Conservation (phyloP, 164 flowering plant genomes). For the Brasenia schreberi region DNA sequence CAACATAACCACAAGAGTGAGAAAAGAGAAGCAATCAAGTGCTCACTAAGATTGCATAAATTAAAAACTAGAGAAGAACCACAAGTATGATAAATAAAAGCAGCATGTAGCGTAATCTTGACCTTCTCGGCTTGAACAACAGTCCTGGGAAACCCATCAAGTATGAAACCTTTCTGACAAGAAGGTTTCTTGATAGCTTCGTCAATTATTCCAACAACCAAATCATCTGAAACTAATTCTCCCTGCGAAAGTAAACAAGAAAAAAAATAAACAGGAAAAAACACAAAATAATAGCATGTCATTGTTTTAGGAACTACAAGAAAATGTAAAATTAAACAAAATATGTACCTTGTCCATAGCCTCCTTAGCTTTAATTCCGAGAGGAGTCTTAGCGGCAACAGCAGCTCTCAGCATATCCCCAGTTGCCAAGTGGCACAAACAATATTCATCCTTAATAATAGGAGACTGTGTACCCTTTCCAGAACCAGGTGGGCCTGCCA, state of each 20-base stretch:
- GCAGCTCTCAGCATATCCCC: constrained; percentile 99
- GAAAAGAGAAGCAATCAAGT: constrained; percentile 1
- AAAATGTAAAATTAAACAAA: not conserved
- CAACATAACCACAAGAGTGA: constrained; percentile 2
- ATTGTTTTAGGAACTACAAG: not conserved
- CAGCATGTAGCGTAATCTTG: not conserved
- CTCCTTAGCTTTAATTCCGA: constrained; percentile 92
- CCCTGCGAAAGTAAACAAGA: constrained; percentile 41
- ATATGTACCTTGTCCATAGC: constrained; percentile 84
- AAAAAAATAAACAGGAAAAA: not conserved
- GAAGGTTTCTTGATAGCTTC: constrained; percentile 88
- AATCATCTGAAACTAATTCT: constrained; percentile 86
- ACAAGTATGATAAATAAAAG: not conserved
- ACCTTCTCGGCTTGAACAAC: constrained; percentile 94
- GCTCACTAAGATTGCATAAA: not conserved
- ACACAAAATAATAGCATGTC: not conserved
- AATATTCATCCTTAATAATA: constrained; percentile 87
- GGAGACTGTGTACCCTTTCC: constrained; percentile 99
- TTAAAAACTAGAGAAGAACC: not conserved
- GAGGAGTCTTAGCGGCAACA: constrained; percentile 92
- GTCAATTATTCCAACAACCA: constrained; percentile 91
- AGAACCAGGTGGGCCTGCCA: constrained; percentile 96
- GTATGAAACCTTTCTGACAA: constrained; percentile 91
- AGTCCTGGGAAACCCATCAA: constrained; percentile 96
- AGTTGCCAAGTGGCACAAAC: constrained; percentile 96